Base-by-base conservation (phyloP, 345 rosid genomes). In the Bruguiera parviflora region DNA sequence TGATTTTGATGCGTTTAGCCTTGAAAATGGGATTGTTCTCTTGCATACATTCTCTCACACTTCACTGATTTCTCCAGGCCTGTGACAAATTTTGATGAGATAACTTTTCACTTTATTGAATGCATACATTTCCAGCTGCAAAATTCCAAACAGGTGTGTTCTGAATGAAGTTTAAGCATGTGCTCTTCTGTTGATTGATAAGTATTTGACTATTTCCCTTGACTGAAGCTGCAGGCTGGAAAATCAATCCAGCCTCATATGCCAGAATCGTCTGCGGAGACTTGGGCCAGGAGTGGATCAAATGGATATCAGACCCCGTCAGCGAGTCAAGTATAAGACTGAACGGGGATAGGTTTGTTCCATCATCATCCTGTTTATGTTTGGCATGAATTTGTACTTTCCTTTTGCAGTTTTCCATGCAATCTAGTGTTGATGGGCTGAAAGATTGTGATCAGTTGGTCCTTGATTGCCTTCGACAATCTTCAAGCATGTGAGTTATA, bases 31-130 rank as follows among this genome's bases (percentile, higher is more conserved):
- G 13, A 11, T 10, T 39, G 47, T 39, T 39, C 10, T 39, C 16
- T 39, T 11, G 18, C 49, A 13, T 43, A 15, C 19, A 43, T 43
- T 4, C 49, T 43, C 49, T 43, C 18, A 43, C 19, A 13, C 18
- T 11, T 73, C 29, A 33, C 65, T 73, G 57, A 56, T 4, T 20
- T 69, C 53, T 80, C 63, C 88, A 94, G 98, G 83, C 96, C 93
- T 0, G 82, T 94, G 46, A 68, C 65, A 53, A 88, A 87, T 77
- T 91, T 83, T 33, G 91, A 94, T 69, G 98, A 94, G 84, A 80
- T 94, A 57, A 86, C 96, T 31, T 91, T 83, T 78, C 98, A 94
- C 84, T 89, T 83, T 53, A 81, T 94, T 51, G 96, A 94, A 70
- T 91, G 97, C 84, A 85, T 94, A 61, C 83, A 91, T 65, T 84